A percentile compares a stretch with the other conserved stretches of the same genome.
These are phyloP conservation scores for Magnaporthiopsis rhizophila DNA, from an alignment of 2,329 filamentous ascomycete species.

Conservation along the genomic window DNA sequence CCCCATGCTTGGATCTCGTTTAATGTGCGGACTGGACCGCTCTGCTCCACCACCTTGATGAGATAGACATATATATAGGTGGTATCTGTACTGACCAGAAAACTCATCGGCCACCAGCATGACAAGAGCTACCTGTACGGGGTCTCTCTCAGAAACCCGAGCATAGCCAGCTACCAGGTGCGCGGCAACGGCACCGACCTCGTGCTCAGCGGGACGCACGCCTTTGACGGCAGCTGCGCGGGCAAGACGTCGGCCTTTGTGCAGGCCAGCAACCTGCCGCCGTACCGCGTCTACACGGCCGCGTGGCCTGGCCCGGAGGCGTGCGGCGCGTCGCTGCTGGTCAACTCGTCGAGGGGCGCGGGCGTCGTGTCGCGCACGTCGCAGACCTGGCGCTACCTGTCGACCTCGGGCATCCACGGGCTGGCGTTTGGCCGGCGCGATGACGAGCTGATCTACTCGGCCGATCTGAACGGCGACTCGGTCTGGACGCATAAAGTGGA, in stretches of 20 bases:
- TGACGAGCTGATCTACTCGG: constrained; percentile 13
- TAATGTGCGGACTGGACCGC: constrained; percentile 8
- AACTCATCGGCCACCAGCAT: constrained; percentile 6
- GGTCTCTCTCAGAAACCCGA: constrained; percentile 9
- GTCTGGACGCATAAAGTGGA: constrained; percentile 16
- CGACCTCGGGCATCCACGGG: constrained; percentile 14
- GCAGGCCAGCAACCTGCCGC: constrained; percentile 7
- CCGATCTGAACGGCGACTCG: constrained; percentile 14
- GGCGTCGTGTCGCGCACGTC: constrained; percentile 5
- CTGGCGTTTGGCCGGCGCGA: constrained; percentile 11
- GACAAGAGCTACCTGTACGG: constrained; percentile 15
- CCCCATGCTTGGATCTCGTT: constrained; percentile 15
- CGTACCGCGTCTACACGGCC: constrained; percentile 13
- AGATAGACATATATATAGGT: too few relatives aligned
- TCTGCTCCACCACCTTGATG: too few relatives aligned
- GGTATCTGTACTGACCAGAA: too few relatives aligned
- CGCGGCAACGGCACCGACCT: constrained; percentile 9
- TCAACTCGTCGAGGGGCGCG: constrained; percentile 9
- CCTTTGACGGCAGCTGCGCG: constrained; percentile 8
- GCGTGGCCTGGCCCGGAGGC: constrained; percentile 12
- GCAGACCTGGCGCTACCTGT: constrained; percentile 13
- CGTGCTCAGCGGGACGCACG: constrained; percentile 8
- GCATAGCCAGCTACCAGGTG: constrained; percentile 12
- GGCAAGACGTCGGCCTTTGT: constrained; percentile 14
- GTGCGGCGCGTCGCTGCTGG: constrained; percentile 15